Evolutionary conservation across 1,284 basidiomycete genomes (phyloP).

Genomic region (Cutaneotrichosporon sp.): DNA sequence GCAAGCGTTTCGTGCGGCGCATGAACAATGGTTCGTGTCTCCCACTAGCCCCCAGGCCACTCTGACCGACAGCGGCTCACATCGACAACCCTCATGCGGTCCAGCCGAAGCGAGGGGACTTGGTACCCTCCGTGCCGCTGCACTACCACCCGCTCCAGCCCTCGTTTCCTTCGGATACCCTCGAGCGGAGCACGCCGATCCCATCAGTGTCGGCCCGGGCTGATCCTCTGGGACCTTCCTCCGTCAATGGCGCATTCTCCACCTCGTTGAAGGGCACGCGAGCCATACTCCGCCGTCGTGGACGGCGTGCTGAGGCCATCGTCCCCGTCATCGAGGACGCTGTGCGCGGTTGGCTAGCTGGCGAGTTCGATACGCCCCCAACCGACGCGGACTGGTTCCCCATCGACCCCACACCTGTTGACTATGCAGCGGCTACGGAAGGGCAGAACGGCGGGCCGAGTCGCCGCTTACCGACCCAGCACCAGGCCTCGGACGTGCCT

Average conservation of each 20-base stretch:
- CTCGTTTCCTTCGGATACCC: constrained; percentile 35
- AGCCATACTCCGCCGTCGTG: constrained; percentile 41
- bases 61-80: constrained; percentile 36
- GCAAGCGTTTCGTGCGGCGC: constrained; percentile 47
- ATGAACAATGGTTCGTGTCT: constrained; percentile 46
- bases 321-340: constrained; percentile 39
- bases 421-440: constrained; percentile 12
- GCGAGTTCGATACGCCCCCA: constrained; percentile 22
- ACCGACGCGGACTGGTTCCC: constrained; percentile 31
- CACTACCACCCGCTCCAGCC: constrained; percentile 35
- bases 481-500: constrained; percentile 32
- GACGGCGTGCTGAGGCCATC: constrained; percentile 43
- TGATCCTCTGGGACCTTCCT: constrained; percentile 15
- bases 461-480: constrained; percentile 35
- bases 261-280: constrained; percentile 50
- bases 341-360: constrained; percentile 44
- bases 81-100: constrained; percentile 48
- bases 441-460: constrained; percentile 10
- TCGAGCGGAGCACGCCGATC: constrained; percentile 33
- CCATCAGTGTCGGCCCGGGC: constrained; percentile 16
- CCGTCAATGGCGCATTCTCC: constrained; percentile 40
- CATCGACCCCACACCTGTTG: constrained; percentile 36
- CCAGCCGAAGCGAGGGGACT: constrained; percentile 37
- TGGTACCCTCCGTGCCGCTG: constrained; percentile 43
- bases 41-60: neutral